Evolutionary conservation across 768 basidiomycete genomes (phyloP), one percentile per base, ranked within the genome.

Genomic region (Fomitopsis serialis): DNA sequence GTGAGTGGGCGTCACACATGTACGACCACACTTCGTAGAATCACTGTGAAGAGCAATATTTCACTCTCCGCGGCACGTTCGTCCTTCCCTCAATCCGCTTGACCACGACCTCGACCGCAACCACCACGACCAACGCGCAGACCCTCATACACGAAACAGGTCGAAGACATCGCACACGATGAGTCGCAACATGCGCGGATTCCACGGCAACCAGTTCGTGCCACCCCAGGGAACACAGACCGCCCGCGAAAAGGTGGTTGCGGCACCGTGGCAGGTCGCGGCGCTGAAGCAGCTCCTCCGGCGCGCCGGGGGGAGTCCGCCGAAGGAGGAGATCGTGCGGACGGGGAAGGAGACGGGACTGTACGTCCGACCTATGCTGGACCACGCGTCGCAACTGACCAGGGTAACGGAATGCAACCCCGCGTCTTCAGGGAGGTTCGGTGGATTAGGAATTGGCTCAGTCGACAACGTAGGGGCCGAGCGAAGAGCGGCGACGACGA

Each of bases 391-490:
- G 22, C 21, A 5, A 17, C n/a, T 45, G n/a, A 22, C 44, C 19
- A 35, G 22, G 7, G 13, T 35, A 3, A 9, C 32, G 46, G 24
- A 25, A 22, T 19, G 45, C 15, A 17, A 15, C 17, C 8, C n/a
- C 24, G 21, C 46, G 17, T n/a, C 35, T n/a, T 13, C 40, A 63
- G 62, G 24, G 42, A 56, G 17, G 48, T 55, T 22, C 58, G 46
- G 47, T 63, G 62, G 62, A 58, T 63, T 23, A 57, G 55, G 5
- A 58, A 63, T 32, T 63, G 62, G 60, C 47, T 63, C 35, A 36
- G 48, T 32, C 27, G 62, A 29, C 53, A 54, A 45, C 56, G 53
- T 2, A 45, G 42, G 13, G 36, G 32, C 21, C 40, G 42, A 19
- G 35, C 45, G 11, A 24, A 25, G n/a, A 56, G 45, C 21, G 44